Base-by-base conservation (phyloP, 2,329 filamentous ascomycete species). In the Leptographium flavum region DNA sequence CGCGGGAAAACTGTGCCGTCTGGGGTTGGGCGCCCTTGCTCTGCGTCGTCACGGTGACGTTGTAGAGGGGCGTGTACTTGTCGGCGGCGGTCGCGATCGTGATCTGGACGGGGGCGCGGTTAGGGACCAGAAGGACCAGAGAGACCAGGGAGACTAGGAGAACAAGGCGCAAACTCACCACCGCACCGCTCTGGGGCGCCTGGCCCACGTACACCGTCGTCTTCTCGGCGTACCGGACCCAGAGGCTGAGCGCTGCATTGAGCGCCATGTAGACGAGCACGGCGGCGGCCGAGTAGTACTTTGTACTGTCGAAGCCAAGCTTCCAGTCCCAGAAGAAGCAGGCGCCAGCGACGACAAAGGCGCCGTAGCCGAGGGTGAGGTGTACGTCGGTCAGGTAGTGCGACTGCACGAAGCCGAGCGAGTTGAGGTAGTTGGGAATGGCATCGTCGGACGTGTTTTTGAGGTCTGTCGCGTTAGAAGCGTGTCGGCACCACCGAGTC, bases 381-480 rank as follows among this genome's bases (percentile, higher is more conserved):
- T 87, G 85, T 40, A 93, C 75, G 58, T 96, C 88, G 56, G 80
- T 78, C 40, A 92, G 79, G 47, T 65, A 73, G 66, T 96, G 82
- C 52, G 83, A 80, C 64, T 94, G 87, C 51, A 68, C 74, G 70
- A 95, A 95, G 53, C 73, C 80, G 60, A 96, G 79, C 28, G 79
- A 84, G 64, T 86, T 90, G 51, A 98, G 79, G 69, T 96, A 96
- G 66, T 92, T 87, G 48, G 84, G 79, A 49, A 98, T 81, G 47
- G 88, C 87, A 66, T 98, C 92, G 67, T 98, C 92, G 53, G 85
- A 87, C 33, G 88, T 93, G 68, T 92, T 94, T 66, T 96, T 96
- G 52, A 98, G 81, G 61, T 96, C 92, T 94, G 60, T 21, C 21
- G 28, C 21, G 49, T 44, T 9, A 45, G 47, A n/a, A n/a, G n/a